phyloP scores from a whole-genome alignment of 106 monocot species.

The Phalaenopsis equestris region DNA sequence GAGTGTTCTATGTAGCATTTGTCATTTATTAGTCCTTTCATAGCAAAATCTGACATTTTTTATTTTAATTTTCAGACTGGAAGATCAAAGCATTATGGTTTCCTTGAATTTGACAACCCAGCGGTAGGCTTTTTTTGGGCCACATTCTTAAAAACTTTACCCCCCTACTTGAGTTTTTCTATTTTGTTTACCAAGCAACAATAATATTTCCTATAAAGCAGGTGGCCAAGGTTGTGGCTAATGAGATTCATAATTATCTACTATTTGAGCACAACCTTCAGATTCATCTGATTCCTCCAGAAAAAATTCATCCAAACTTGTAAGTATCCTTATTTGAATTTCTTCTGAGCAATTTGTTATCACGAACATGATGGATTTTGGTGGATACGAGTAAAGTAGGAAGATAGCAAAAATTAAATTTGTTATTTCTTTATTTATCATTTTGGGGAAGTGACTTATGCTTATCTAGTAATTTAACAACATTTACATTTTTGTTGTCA shows the following conservation, averaged over 20 bases:
- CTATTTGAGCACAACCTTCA: constrained; percentile 85
- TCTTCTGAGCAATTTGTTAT: neutral
- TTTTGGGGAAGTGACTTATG: neutral
- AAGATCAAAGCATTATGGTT: constrained; percentile 88
- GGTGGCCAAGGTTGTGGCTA: constrained; percentile 98
- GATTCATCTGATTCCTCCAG: constrained; percentile 62
- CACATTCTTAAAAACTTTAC: neutral
- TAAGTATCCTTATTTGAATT: constrained; percentile 24
- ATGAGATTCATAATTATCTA: constrained; percentile 84
- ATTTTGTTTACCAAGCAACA: neutral
- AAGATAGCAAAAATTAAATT: neutral
- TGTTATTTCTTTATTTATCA: neutral
- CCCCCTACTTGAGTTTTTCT: neutral
- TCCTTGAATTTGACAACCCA: constrained; percentile 87
- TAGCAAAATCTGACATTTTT: neutral
- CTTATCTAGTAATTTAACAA: neutral
- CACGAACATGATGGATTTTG: neutral
- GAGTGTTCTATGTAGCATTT: neutral
- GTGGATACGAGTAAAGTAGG: neutral
- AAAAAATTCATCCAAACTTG: constrained; percentile 75
- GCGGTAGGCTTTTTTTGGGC: constrained; percentile 33
- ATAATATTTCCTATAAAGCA: constrained; percentile 17
- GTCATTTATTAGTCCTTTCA: neutral
- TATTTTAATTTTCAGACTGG: constrained; percentile 52
- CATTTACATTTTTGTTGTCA: neutral